Evolutionary conservation across 140 eudicot species (phyloP).

Genomic region (Senecio squalidus): DNA sequence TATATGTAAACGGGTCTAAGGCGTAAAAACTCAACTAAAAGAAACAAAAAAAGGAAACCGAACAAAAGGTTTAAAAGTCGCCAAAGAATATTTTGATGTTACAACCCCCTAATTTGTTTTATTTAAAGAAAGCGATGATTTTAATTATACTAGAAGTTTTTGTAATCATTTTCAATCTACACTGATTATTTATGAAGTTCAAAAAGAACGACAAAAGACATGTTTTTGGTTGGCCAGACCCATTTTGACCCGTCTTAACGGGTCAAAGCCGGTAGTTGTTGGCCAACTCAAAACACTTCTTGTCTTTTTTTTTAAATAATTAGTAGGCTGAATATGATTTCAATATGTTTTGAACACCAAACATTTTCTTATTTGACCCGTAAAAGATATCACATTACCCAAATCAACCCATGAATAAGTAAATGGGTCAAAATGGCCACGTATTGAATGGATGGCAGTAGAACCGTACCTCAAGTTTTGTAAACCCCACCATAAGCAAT

Average conservation of each 20-base stretch:
- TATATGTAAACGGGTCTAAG: background rate
- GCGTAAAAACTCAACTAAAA: background rate
- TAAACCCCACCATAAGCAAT: slow-evolving; percentile 98
- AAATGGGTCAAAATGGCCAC: background rate
- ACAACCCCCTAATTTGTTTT: background rate
- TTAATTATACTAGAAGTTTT: background rate
- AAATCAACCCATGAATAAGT: background rate
- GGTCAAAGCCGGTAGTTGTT: background rate
- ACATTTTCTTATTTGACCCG: background rate
- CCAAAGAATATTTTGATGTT: background rate
- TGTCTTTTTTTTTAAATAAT: background rate
- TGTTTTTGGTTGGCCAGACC: background rate
- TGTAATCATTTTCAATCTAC: background rate
- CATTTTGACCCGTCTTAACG: background rate
- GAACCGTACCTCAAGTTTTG: slow-evolving; percentile 71
- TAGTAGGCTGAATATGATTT: too few relatives aligned
- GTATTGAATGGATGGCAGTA: background rate
- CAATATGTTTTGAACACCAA: too few relatives aligned
- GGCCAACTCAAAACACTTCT: background rate
- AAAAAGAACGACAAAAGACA: background rate
- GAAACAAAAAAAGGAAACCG: background rate
- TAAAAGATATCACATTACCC: background rate
- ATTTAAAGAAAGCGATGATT: background rate
- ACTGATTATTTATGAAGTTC: background rate
- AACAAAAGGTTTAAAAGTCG: background rate